phyloP scores from a whole-genome alignment of 2,329 filamentous ascomycete genomes.

The Teratosphaeria destructans region DNA sequence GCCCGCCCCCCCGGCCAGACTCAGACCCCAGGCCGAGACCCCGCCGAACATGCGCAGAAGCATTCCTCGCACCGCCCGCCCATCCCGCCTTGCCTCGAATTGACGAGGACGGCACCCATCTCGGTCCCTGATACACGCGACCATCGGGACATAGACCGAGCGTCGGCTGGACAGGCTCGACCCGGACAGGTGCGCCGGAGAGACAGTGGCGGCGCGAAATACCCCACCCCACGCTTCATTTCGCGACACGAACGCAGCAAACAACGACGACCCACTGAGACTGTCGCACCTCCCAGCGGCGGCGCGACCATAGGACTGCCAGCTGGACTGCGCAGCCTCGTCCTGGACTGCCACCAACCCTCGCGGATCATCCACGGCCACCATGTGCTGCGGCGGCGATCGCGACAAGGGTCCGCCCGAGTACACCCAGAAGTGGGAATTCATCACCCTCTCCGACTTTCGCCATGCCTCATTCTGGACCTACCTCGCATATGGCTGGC shows the following conservation, averaged over 20 bases:
- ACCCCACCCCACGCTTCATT: not conserved
- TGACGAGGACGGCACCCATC: not conserved
- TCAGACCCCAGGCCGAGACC: not conserved
- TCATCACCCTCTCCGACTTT: constrained; percentile 70
- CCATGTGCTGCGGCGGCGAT: constrained; percentile 27
- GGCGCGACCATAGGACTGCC: not conserved
- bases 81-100: not conserved
- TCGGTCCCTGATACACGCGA: not conserved
- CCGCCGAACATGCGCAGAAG: not conserved
- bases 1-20: no score
- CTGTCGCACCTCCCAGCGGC: not conserved
- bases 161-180: not conserved
- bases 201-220: not conserved
- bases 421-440: constrained; percentile 64
- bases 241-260: not conserved
- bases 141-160: not conserved
- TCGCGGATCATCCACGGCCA: not conserved
- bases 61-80: not conserved
- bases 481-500: constrained; percentile 69
- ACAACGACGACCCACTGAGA: not conserved
- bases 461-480: constrained; percentile 69
- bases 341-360: not conserved
- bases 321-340: not conserved
- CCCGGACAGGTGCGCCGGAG: not conserved
- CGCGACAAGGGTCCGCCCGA: constrained; percentile 29